Conservation (phyloP, 2,329 filamentous ascomycete species). For the Aquanectria penicillioides region DNA sequence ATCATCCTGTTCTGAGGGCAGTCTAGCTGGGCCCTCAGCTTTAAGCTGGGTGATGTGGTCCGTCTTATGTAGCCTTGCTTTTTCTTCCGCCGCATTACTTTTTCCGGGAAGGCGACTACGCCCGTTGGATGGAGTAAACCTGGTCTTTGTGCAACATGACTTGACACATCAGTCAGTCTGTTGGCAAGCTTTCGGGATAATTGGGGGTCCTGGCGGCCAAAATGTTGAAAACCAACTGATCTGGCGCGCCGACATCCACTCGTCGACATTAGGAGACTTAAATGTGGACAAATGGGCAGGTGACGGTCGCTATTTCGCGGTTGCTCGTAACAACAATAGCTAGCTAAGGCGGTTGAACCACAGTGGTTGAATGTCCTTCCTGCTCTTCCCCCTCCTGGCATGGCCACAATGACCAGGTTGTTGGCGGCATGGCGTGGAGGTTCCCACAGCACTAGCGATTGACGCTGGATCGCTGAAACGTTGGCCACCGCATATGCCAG, state of each 20-base stretch:
- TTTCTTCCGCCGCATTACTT: conserved; percentile 8
- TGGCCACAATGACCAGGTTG: conserved; percentile 16
- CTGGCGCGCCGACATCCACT: conserved; percentile 22
- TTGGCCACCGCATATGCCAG: conserved; percentile 20
- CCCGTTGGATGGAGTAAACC: conserved; percentile 7
- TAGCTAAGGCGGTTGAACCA: too few relatives aligned
- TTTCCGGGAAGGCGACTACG: conserved; percentile 4
- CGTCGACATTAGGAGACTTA: conserved; percentile 13
- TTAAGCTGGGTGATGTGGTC: too few relatives aligned
- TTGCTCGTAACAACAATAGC: too few relatives aligned
- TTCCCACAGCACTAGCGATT: conserved; percentile 22
- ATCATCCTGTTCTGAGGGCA: too few relatives aligned
- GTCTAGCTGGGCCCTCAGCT: too few relatives aligned
- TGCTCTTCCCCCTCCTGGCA: background rate
- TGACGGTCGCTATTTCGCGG: too few relatives aligned
- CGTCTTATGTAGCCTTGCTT: conserved; percentile 14
- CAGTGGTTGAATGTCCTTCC: too few relatives aligned
- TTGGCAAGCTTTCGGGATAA: conserved; percentile 21
- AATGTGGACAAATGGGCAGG: conserved; percentile 10
- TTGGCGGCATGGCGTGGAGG: conserved; percentile 23
- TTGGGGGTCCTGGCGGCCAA: background rate
- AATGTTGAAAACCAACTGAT: conserved; percentile 24
- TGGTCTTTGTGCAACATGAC: conserved; percentile 6
- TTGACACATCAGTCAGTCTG: conserved; percentile 22
- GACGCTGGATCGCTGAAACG: conserved; percentile 23